Conservation (phyloP, 306 rosid species). For the Elaeagnus macrophylla region DNA sequence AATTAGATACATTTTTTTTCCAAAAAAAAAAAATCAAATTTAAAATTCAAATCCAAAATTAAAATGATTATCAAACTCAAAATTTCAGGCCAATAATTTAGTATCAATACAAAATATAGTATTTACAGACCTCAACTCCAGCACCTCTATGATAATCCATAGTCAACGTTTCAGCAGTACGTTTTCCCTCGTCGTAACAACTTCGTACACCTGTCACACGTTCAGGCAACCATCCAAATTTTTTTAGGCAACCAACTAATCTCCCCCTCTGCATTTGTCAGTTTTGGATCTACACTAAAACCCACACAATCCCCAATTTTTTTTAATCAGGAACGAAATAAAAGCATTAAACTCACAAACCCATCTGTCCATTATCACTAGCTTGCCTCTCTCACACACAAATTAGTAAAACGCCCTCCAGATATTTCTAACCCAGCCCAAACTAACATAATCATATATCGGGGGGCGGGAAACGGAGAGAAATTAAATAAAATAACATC, state of each 20-base stretch:
- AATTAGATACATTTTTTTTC: not conserved
- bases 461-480: no score
- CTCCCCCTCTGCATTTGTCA: not conserved
- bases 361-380: no score
- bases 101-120: not conserved
- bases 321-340: no score
- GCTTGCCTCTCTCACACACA: no score
- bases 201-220: slow-evolving; percentile 86
- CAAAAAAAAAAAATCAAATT: not conserved
- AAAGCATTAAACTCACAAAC: no score
- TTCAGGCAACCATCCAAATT: slow-evolving; percentile 11
- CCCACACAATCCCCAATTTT: not conserved
- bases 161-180: slow-evolving; percentile 96
- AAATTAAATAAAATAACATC: no score
- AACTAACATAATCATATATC: no score
- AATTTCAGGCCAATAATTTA: not conserved
- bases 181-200: slow-evolving; percentile 98
- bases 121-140: slow-evolving; percentile 50
- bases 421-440: no score
- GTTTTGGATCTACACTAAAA: not conserved
- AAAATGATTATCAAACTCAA: not conserved
- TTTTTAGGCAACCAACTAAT: slow-evolving; percentile 3
- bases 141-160: slow-evolving; percentile 99
- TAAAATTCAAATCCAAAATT: not conserved
- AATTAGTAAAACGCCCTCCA: no score